These are phyloP conservation scores for Helicocarpus griseus DNA, from an alignment of 2,329 filamentous ascomycete species.

Conservation along the genomic window DNA sequence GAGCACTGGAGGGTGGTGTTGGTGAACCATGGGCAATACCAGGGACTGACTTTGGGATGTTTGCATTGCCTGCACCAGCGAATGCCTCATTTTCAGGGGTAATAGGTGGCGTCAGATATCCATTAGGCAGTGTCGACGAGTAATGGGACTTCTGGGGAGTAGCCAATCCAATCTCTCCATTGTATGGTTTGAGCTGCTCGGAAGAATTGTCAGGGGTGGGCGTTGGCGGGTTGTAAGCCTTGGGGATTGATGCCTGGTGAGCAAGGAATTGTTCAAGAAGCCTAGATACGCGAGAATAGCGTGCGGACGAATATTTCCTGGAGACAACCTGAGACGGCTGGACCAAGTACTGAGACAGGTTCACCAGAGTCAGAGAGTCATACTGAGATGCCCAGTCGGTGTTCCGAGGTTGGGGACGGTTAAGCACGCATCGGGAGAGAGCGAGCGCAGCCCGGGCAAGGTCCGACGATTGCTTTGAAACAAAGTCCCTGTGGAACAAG, in stretches of 20 bases:
- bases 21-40: slow-evolving; percentile 22
- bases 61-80: slow-evolving; percentile 25
- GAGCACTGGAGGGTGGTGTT: slow-evolving; percentile 26
- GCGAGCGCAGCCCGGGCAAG: slow-evolving; percentile 83
- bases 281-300: slow-evolving; percentile 55
- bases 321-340: slow-evolving; percentile 58
- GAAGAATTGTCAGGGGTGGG: slow-evolving; percentile 29
- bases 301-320: slow-evolving; percentile 58
- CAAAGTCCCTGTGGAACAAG: slow-evolving; percentile 93
- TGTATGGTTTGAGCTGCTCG: slow-evolving; percentile 30
- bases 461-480: slow-evolving; percentile 80
- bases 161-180: slow-evolving; percentile 32
- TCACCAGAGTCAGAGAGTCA: slow-evolving; percentile 45
- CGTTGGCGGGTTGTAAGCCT: slow-evolving; percentile 32
- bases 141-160: slow-evolving; percentile 33
- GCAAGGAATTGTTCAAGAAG: slow-evolving; percentile 58
- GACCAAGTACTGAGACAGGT: slow-evolving; percentile 55
- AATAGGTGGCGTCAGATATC: slow-evolving; percentile 40
- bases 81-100: slow-evolving; percentile 37
- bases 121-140: slow-evolving; percentile 26
- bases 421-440: slow-evolving; percentile 75
- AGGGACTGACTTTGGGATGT: slow-evolving; percentile 20
- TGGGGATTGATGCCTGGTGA: slow-evolving; percentile 49
- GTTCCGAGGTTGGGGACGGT: slow-evolving; percentile 64
- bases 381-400: slow-evolving; percentile 60